These are phyloP conservation scores for Colletotrichum sp. DNA, from an alignment of 2,329 filamentous ascomycete species.

Conservation along the genomic window DNA sequence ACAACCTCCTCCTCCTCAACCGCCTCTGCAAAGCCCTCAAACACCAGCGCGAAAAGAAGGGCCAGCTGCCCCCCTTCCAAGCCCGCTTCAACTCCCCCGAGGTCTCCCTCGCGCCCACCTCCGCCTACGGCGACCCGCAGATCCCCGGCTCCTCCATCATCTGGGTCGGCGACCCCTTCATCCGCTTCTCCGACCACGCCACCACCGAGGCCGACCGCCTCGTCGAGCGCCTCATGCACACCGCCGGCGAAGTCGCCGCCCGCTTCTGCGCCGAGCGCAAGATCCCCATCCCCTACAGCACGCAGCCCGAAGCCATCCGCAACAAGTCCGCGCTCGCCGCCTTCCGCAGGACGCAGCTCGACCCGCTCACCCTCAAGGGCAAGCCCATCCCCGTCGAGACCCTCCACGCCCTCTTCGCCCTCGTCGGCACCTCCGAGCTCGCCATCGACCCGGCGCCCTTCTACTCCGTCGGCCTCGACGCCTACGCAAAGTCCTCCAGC, in stretches of 20 bases:
- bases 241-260: slow-evolving; percentile 67
- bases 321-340: slow-evolving; percentile 41
- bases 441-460: slow-evolving; percentile 59
- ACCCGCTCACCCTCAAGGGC: slow-evolving; percentile 37
- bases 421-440: slow-evolving; percentile 57
- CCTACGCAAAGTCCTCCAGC: slow-evolving; percentile 69
- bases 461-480: slow-evolving; percentile 61
- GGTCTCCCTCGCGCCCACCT: slow-evolving; percentile 45
- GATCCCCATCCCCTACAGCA: slow-evolving; percentile 65
- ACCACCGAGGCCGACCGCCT: slow-evolving; percentile 35
- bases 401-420: slow-evolving; percentile 33
- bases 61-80: slow-evolving; percentile 13
- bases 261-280: slow-evolving; percentile 63
- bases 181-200: slow-evolving; percentile 43
- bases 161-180: slow-evolving; percentile 55
- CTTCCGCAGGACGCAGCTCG: slow-evolving; percentile 41
- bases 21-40: slow-evolving; percentile 53
- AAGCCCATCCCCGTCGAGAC: slow-evolving; percentile 34
- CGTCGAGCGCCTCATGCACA: slow-evolving; percentile 60
- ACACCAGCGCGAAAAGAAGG: slow-evolving; percentile 23
- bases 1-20: slow-evolving; percentile 53
- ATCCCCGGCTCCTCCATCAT: slow-evolving; percentile 29
- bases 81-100: slow-evolving; percentile 30
- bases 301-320: slow-evolving; percentile 46
- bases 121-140: background rate